Conservation (phyloP, 2,329 filamentous ascomycete species). For the Epichloe aotearoae region DNA sequence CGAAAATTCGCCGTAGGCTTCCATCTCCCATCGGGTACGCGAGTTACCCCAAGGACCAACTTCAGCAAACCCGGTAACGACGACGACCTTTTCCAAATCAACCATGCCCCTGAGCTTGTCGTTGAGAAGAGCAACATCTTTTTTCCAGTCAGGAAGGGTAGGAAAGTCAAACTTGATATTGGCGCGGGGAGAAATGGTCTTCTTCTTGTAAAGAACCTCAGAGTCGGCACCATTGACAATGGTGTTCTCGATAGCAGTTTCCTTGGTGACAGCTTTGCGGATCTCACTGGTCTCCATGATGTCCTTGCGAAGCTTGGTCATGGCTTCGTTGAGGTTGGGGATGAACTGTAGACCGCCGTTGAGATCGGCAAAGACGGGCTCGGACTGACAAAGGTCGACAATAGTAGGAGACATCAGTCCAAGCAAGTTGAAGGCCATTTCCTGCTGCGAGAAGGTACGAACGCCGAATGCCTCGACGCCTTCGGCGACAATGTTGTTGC, state of each 20-base stretch:
- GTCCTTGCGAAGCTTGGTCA: slow-evolving; percentile 86
- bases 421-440: slow-evolving; percentile 98
- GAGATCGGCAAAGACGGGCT: slow-evolving; percentile 92
- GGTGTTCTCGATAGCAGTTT: slow-evolving; percentile 93
- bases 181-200: slow-evolving; percentile 81
- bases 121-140: slow-evolving; percentile 80
- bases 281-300: slow-evolving; percentile 93
- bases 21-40: slow-evolving; percentile 98
- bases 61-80: slow-evolving; percentile 93
- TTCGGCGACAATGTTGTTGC: slow-evolving; percentile 94
- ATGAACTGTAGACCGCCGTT: slow-evolving; percentile 98
- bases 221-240: slow-evolving; percentile 89
- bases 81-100: slow-evolving; percentile 93
- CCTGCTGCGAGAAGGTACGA: slow-evolving; percentile 95
- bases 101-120: slow-evolving; percentile 92
- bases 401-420: slow-evolving; percentile 91
- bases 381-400: slow-evolving; percentile 86
- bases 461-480: slow-evolving; percentile 94
- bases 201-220: slow-evolving; percentile 88
- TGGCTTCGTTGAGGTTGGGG: slow-evolving; percentile 84
- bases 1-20: slow-evolving; percentile 90
- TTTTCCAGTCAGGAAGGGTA: slow-evolving; percentile 77
- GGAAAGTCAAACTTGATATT: slow-evolving; percentile 99
- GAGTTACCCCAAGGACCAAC: slow-evolving; percentile 98
- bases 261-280: slow-evolving; percentile 84